These are phyloP conservation scores for Massarina eburnea DNA, from an alignment of 2,329 filamentous ascomycete species.

Conservation along the genomic window DNA sequence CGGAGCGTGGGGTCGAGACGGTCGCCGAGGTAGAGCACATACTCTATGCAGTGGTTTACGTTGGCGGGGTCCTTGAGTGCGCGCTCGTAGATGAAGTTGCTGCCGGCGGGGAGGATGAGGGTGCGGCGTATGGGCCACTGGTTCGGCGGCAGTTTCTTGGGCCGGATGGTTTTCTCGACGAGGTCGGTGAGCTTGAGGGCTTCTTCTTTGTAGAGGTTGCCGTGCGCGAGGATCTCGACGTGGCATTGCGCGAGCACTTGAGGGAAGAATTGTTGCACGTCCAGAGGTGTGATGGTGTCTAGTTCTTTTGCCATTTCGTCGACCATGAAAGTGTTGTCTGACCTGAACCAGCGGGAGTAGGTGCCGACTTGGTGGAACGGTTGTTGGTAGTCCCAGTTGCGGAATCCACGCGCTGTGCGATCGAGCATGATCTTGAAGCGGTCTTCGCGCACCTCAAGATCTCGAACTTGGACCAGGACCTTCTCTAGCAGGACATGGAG, in stretches of 20 bases:
- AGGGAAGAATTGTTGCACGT: conserved; percentile 75
- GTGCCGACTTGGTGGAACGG: conserved; percentile 87
- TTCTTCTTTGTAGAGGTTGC: conserved; percentile 93
- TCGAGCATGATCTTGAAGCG: conserved; percentile 93
- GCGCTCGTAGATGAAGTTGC: conserved; percentile 82
- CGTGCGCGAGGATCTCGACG: conserved; percentile 85
- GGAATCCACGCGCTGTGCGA: conserved; percentile 71
- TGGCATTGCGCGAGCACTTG: conserved; percentile 81
- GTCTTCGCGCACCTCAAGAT: conserved; percentile 81
- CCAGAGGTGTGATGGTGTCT: conserved; percentile 70
- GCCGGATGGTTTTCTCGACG: conserved; percentile 75
- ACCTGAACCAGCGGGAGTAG: conserved; percentile 77
- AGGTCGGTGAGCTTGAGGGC: conserved; percentile 82
- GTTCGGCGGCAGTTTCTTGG: conserved; percentile 69
- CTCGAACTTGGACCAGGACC: conserved; percentile 79
- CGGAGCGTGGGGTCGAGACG: conserved; percentile 65
- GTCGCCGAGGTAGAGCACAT: conserved; percentile 48
- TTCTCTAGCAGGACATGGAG: conserved; percentile 87
- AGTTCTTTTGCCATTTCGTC: conserved; percentile 80
- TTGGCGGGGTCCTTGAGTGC: conserved; percentile 83
- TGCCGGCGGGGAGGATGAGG: conserved; percentile 74
- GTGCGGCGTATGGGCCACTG: conserved; percentile 82
- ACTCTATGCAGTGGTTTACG: conserved; percentile 62
- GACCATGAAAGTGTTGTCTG: conserved; percentile 74
- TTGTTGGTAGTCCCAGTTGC: conserved; percentile 85